Evolutionary conservation across 805 yeast species (phyloP).

Genomic region (Metschnikowia noctiluminum): DNA sequence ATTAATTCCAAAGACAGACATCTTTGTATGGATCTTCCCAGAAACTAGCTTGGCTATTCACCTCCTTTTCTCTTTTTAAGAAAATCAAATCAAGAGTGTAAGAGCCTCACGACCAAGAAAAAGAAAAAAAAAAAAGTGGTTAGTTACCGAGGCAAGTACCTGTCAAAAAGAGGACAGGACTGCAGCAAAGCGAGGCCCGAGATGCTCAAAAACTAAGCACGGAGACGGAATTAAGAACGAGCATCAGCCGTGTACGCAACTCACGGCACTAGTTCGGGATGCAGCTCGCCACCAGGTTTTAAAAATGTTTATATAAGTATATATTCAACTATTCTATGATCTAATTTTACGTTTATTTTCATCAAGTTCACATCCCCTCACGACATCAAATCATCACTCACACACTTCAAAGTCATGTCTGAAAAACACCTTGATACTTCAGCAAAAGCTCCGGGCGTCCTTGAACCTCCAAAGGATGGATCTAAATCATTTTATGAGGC

Average conservation of each 20-base stretch:
- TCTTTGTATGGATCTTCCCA: too few species aligned
- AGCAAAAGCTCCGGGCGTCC: neutral
- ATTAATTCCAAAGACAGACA: too few species aligned
- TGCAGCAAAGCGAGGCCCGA: neutral
- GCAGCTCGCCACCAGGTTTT: neutral
- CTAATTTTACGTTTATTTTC: too few species aligned
- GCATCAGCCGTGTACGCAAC: neutral
- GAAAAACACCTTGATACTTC: neutral
- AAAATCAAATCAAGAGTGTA: too few species aligned
- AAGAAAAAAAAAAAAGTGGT: too few species aligned
- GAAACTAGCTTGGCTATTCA: too few species aligned
- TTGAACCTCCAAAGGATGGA: constrained; percentile 4
- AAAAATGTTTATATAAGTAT: too few species aligned
- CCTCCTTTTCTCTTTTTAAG: too few species aligned
- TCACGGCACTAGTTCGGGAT: neutral
- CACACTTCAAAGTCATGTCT: neutral
- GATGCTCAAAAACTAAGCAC: neutral
- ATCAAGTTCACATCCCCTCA: neutral
- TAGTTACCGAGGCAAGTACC: neutral
- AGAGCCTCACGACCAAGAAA: too few species aligned
- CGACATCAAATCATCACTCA: neutral
- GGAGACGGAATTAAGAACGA: neutral
- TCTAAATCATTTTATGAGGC: constrained; percentile 27
- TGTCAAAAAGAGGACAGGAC: neutral
- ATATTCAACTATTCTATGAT: too few species aligned